These are phyloP conservation scores for Neonectria faginata DNA, from an alignment of 2,329 filamentous ascomycete species.

Conservation along the genomic window DNA sequence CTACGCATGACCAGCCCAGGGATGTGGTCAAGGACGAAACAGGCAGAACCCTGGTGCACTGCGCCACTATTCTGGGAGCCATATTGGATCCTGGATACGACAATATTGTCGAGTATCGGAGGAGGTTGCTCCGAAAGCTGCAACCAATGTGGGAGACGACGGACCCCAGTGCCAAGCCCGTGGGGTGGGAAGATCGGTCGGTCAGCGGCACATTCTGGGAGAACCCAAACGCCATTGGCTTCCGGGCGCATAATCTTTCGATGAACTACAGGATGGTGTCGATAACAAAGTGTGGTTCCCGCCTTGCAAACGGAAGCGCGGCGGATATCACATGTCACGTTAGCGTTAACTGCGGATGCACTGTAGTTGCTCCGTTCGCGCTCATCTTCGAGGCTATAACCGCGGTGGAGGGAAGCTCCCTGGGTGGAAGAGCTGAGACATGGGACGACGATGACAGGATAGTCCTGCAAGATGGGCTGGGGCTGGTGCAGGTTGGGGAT, in stretches of 20 bases:
- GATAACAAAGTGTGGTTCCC: neutral
- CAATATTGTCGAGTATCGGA: constrained; percentile 19
- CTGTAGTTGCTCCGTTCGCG: neutral
- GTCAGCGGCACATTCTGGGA: constrained; percentile 27
- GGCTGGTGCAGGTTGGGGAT: neutral
- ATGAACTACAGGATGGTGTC: constrained; percentile 13
- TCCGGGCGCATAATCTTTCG: constrained; percentile 19
- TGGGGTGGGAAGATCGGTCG: constrained; percentile 19
- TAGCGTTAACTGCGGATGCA: neutral
- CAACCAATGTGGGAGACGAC: constrained; percentile 13
- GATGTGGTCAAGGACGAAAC: constrained; percentile 20
- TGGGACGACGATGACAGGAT: neutral
- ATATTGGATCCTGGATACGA: constrained; percentile 11
- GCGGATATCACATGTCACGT: neutral
- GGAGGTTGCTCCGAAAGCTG: constrained; percentile 18
- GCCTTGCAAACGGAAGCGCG: neutral
- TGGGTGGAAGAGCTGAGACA: neutral
- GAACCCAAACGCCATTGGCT: constrained; percentile 5
- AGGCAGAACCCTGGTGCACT: constrained; percentile 20
- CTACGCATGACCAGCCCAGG: constrained; percentile 15
- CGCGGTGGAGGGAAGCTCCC: neutral
- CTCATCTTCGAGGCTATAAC: neutral
- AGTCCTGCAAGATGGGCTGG: neutral
- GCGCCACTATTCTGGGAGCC: constrained; percentile 18
- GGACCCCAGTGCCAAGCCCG: constrained; percentile 22